Evolutionary conservation across 345 rosid species (phyloP).

Genomic region (Litchi chinensis): DNA sequence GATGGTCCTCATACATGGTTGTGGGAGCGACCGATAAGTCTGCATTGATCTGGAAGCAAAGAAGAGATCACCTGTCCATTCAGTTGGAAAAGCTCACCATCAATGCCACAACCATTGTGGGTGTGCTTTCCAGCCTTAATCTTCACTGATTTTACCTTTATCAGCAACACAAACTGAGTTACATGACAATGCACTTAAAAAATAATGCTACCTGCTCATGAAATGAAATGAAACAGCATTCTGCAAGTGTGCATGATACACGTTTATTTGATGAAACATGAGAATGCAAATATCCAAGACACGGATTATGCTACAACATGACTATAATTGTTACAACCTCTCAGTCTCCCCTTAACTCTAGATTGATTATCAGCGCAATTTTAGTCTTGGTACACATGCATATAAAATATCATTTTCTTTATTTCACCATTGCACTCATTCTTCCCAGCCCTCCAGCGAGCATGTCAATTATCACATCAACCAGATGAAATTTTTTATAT

Average conservation of each 20-base stretch:
- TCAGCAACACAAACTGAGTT: conserved; percentile 11
- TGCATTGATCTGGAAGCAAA: conserved; percentile 92
- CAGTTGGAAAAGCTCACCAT: conserved; percentile 84
- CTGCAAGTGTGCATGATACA: neutral
- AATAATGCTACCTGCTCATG: neutral
- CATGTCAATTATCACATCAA: neutral
- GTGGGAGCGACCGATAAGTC: conserved; percentile 74
- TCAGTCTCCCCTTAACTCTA: neutral
- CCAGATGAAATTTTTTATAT: neutral
- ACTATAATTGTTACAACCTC: neutral
- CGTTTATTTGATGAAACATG: neutral
- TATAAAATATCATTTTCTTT: neutral
- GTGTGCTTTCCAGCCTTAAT: conserved; percentile 76
- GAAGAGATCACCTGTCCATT: conserved; percentile 83
- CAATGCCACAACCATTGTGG: conserved; percentile 88
- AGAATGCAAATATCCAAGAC: neutral
- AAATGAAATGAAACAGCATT: no score
- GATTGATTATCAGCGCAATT: neutral
- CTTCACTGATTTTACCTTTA: conserved; percentile 93
- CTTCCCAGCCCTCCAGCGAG: neutral
- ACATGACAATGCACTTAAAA: neutral
- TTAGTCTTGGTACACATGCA: neutral
- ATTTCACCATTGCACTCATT: neutral
- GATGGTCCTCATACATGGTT: conserved; percentile 36
- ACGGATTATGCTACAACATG: neutral